Base-by-base conservation (phyloP, 768 basidiomycete genomes). In the Mycena venus region DNA sequence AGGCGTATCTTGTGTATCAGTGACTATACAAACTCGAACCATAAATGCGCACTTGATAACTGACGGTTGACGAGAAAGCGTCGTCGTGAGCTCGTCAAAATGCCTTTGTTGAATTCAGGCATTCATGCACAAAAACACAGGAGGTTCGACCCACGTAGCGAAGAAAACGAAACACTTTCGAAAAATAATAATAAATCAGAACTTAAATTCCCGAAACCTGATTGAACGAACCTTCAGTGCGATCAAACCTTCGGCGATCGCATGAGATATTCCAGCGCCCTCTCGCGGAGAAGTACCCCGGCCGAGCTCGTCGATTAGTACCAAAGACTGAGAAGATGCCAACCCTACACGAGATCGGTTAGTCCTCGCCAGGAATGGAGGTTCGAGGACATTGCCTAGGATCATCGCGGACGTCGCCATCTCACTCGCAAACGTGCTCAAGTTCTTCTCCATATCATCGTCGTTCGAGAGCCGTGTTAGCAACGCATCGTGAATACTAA, bases 391-490 rank as follows among this genome's bases (percentile, higher is more conserved):
- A 7, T 65, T 72, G 92, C 96, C 94, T 56, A 98, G 85, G 66
- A 99, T 96, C 95, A 97, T 96, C 0, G 96, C 94, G 29, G 93
- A 93, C 3, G 95, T 92, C 2, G 94, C 91, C 96, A 99, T 99
- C 84, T 99, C 98, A 75, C 91, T 93, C 1, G 96, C 96, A 83
- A 99, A 99, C 0, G 98, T 99, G 76, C 97, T 98, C 29, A 99
- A 82, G 53, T 90, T 94, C 79, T 92, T 94, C 82, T 98, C 96
- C 80, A 97, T 89, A 77, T 96, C 93, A 79, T 99, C 97, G 75
- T 99, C 97, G 77, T 99, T 99, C 0, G 96, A 98, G 21, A 99
- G 86, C 2, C 98, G 91, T 0, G 93, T 94, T 27, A 99, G 88
- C 6, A 99, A 87, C 0, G 93, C 89, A 74, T 98, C 96, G 73